These are phyloP conservation scores for Biscogniauxia mediterranea DNA, from an alignment of 2,329 filamentous ascomycete genomes.

Conservation along the genomic window DNA sequence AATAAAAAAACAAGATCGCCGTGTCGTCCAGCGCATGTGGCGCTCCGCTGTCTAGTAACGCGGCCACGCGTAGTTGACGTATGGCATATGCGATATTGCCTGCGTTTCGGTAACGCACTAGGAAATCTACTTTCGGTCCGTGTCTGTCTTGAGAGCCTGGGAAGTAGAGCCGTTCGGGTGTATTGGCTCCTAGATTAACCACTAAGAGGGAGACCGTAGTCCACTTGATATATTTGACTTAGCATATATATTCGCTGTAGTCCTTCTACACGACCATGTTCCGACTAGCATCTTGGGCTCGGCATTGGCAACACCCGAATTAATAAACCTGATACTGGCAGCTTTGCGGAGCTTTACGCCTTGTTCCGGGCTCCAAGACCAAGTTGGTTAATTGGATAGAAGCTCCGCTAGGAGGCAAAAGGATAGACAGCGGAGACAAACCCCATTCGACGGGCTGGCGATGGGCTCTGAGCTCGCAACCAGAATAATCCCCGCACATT, in stretches of 20 bases:
- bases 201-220: neutral
- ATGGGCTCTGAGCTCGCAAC: slow-evolving; percentile 5
- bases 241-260: neutral
- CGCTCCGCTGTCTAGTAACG: neutral
- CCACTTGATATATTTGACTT: neutral
- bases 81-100: neutral
- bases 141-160: neutral
- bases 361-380: neutral
- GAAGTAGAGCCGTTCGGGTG: neutral
- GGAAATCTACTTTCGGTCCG: neutral
- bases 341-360: neutral
- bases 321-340: neutral
- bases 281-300: neutral
- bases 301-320: neutral
- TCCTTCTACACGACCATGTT: neutral
- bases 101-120: neutral
- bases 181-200: neutral
- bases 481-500: neutral
- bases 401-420: slow-evolving; percentile 2
- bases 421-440: slow-evolving; percentile 6
- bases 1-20: no score
- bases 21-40: neutral
- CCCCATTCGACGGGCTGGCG: slow-evolving; percentile 14
- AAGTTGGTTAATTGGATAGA: slow-evolving; percentile 2
- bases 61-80: neutral